phyloP scores from a whole-genome alignment of 1,139 yeast species.

The Sugiyamaella novakii region DNA sequence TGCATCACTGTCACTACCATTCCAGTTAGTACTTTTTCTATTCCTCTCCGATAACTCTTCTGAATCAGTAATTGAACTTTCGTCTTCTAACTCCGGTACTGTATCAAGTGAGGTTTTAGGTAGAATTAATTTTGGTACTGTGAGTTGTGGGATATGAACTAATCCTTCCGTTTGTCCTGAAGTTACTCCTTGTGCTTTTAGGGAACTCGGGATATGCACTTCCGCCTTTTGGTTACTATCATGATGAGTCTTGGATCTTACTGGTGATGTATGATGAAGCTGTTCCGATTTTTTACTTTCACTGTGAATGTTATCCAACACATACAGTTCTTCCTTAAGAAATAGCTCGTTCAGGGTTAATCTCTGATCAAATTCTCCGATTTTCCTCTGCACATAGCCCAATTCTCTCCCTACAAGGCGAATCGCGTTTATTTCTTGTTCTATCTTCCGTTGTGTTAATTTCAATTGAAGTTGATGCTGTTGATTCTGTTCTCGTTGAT shows the following conservation, averaged over 20 bases:
- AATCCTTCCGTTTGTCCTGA: no score
- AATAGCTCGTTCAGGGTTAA: conserved; percentile 3
- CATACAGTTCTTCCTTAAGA: not conserved
- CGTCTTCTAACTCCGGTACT: not conserved
- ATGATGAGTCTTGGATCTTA: not conserved
- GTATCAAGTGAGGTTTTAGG: not conserved
- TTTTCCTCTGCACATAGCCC: conserved; percentile 3
- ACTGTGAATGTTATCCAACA: conserved; percentile 1
- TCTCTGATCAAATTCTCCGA: conserved; percentile 8
- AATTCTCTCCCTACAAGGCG: conserved; percentile 3
- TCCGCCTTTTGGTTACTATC: no score
- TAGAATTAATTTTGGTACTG: not conserved
- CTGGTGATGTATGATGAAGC: not conserved
- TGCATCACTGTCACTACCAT: no score
- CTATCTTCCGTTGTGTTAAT: not conserved
- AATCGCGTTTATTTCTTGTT: conserved; percentile 5
- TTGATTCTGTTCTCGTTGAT: conserved; percentile 2
- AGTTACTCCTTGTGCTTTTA: no score
- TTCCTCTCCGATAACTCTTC: not conserved
- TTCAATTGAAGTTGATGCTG: conserved; percentile 2
- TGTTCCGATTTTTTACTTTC: not conserved
- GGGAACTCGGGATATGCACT: no score
- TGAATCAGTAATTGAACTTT: not conserved
- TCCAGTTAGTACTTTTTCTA: not conserved
- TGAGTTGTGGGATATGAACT: no score